Conservation (phyloP, 192 early-diverging fungal species). For the Coemansia sp. region DNA sequence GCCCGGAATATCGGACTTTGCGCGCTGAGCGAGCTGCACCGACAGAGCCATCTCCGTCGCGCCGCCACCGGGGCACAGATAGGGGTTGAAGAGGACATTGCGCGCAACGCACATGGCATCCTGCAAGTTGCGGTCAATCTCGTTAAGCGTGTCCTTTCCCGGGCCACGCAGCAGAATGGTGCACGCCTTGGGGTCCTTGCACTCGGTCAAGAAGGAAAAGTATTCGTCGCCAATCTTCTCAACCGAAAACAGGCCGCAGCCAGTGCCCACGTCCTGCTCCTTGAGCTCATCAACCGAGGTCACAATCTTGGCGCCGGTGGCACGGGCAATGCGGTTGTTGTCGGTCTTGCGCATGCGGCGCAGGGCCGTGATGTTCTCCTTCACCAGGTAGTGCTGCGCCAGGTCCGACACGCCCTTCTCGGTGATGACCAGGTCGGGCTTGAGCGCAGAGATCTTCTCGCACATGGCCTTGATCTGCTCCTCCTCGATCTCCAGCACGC, state of each 20-base stretch:
- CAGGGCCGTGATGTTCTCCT: conserved; percentile 96
- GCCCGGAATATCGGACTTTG: conserved; percentile 79
- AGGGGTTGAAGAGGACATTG: conserved; percentile 96
- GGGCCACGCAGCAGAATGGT: conserved; percentile 96
- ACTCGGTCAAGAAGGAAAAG: conserved; percentile 93
- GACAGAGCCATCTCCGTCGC: conserved; percentile 97
- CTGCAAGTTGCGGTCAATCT: conserved; percentile 98
- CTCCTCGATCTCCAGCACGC: conserved; percentile 97
- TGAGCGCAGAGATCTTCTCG: conserved; percentile 92
- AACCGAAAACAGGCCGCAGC: conserved; percentile 90
- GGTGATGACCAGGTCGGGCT: conserved; percentile 97
- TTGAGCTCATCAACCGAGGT: conserved; percentile 96
- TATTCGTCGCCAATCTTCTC: conserved; percentile 99
- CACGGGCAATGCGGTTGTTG: conserved; percentile 98
- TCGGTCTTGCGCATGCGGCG: conserved; percentile 98
- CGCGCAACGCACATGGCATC: conserved; percentile 99
- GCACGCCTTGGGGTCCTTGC: conserved; percentile 97
- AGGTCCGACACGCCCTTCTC: conserved; percentile 99
- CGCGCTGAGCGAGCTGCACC: conserved; percentile 84
- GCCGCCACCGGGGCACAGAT: conserved; percentile 92
- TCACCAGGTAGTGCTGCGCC: conserved; percentile 97
- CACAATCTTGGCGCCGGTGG: conserved; percentile 94
- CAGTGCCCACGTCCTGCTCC: conserved; percentile 91
- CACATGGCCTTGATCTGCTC: conserved; percentile 97
- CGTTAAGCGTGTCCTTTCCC: conserved; percentile 95